Percentiles rank a stretch among this genome's conserved stretches.
phyloP scores from a whole-genome alignment of 2,329 filamentous ascomycete genomes.

The Rasamsonia emersonii region DNA sequence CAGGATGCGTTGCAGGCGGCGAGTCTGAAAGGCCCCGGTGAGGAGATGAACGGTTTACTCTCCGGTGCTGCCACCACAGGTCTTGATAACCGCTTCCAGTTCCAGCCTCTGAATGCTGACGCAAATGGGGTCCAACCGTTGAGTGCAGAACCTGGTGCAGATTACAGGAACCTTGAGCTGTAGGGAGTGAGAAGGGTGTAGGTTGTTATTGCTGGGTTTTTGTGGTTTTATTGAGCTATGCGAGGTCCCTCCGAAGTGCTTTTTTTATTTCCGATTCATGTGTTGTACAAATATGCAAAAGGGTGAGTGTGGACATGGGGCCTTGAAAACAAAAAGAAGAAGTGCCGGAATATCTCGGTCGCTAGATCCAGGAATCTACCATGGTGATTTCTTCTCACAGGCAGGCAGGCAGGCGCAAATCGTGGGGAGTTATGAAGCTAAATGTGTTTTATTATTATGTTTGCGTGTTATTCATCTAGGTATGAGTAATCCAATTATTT shows the following conservation, averaged over 20 bases:
- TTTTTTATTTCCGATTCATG: constrained; percentile 2
- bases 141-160: constrained; percentile 30
- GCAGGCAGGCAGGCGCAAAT: constrained; percentile 6
- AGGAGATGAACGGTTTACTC: constrained; percentile 31
- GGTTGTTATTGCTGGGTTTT: constrained; percentile 2
- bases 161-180: constrained; percentile 36
- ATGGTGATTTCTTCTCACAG: constrained; percentile 4
- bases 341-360: constrained; percentile 1
- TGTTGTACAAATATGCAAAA: constrained; percentile 4
- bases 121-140: constrained; percentile 28
- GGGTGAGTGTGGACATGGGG: constrained; percentile 4
- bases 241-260: too few relatives aligned
- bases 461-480: too few relatives aligned
- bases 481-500: too few relatives aligned
- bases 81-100: constrained; percentile 32
- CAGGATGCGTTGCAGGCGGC: constrained; percentile 57
- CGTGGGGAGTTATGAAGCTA: constrained; percentile 7
- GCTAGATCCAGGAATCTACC: constrained; percentile 2
- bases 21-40: constrained; percentile 33
- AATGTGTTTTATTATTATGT: too few relatives aligned
- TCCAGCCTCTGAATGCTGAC: constrained; percentile 27
- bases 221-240: too few relatives aligned
- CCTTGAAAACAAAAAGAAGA: constrained; percentile 2
- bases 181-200: constrained; percentile 14
- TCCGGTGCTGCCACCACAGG: constrained; percentile 25